Percentiles rank a stretch among this genome's conserved stretches.
These are phyloP conservation scores for Simplicillium aogashimaense DNA, from an alignment of 2,329 filamentous ascomycete genomes.

Conservation along the genomic window DNA sequence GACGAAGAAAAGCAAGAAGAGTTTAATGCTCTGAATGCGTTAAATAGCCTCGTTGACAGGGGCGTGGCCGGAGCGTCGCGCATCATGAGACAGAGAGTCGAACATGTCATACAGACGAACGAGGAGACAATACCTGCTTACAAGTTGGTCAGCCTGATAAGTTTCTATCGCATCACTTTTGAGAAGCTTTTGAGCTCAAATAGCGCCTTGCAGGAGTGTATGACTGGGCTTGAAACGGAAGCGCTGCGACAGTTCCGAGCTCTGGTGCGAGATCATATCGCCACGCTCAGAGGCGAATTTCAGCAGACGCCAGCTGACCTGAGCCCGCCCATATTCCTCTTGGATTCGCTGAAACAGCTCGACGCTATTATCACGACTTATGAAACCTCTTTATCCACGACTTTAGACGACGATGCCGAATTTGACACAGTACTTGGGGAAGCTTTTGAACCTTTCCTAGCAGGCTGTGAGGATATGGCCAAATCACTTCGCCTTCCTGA, in stretches of 20 bases:
- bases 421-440: constrained; percentile 70
- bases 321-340: constrained; percentile 68
- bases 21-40: constrained; percentile 73
- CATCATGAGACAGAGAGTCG: constrained; percentile 78
- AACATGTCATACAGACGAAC: constrained; percentile 86
- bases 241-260: constrained; percentile 75
- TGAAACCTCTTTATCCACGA: constrained; percentile 64
- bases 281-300: constrained; percentile 62
- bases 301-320: constrained; percentile 63
- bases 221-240: constrained; percentile 61
- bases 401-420: constrained; percentile 49
- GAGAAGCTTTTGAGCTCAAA: constrained; percentile 62
- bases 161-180: constrained; percentile 84
- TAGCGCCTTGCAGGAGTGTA: constrained; percentile 59
- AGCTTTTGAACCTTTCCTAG: constrained; percentile 77
- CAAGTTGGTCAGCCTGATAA: constrained; percentile 79
- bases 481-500: constrained; percentile 48
- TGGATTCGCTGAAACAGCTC: constrained; percentile 70
- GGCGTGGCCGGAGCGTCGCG: constrained; percentile 73
- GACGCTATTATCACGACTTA: constrained; percentile 75
- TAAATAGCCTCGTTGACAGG: constrained; percentile 79
- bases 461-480: constrained; percentile 62
- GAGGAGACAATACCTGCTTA: constrained; percentile 84
- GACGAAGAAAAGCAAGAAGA: constrained; percentile 41
- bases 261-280: constrained; percentile 70